Evolutionary conservation across 345 rosid genomes (phyloP).

Genomic region (Psidium friedrichsthalianum): DNA sequence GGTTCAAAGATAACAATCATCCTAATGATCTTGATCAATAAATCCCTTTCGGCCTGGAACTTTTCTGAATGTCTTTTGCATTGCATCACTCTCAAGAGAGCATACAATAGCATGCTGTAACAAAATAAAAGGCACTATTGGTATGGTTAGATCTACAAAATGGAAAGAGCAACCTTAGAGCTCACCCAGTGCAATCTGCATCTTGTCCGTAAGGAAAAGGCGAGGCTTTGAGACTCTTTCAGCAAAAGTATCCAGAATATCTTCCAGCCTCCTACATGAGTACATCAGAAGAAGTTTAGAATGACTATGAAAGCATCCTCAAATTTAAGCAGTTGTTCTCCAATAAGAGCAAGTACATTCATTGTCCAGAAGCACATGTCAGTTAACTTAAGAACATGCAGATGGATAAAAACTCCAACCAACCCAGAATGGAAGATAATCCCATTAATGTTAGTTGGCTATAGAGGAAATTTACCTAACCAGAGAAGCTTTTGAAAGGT

Average conservation of each 20-base stretch:
- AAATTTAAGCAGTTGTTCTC: not conserved
- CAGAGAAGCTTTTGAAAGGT: not conserved
- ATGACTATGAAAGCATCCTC: not conserved
- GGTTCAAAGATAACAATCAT: not conserved
- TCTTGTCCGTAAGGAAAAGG: constrained; percentile 78
- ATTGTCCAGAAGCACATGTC: not conserved
- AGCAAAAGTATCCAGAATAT: constrained; percentile 84
- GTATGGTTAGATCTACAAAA: not conserved
- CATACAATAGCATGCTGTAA: not conserved
- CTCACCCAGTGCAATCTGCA: constrained; percentile 86
- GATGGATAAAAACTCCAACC: not conserved
- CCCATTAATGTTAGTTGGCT: not conserved
- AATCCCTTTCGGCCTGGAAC: not conserved
- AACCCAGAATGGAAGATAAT: not conserved
- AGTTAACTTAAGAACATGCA: not conserved
- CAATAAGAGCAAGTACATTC: not conserved
- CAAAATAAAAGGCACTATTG: not conserved
- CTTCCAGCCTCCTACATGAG: constrained; percentile 67
- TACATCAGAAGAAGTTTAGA: not conserved
- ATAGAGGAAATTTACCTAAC: not conserved
- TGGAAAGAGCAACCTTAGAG: not conserved
- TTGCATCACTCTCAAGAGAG: not conserved
- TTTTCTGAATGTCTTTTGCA: not conserved
- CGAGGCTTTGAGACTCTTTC: constrained; percentile 84
- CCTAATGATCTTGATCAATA: not conserved